phyloP scores from a whole-genome alignment of 306 rosid genomes.

The Prunus kanzakura region DNA sequence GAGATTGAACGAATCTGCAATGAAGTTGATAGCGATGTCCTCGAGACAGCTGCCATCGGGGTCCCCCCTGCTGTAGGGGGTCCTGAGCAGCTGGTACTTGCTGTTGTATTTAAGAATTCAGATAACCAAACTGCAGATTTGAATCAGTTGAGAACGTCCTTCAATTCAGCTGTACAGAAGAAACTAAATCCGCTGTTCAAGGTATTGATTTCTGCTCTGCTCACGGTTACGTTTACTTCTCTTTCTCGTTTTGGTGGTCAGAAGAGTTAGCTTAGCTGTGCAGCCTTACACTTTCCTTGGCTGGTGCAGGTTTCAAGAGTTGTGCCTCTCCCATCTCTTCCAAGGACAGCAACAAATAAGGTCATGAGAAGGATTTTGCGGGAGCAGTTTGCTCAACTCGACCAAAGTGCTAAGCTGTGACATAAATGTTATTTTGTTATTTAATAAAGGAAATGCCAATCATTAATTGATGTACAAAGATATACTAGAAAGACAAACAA shows the following conservation, averaged over 20 bases:
- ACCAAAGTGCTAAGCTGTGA: constrained; percentile 59
- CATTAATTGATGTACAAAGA: background rate
- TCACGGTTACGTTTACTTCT: background rate
- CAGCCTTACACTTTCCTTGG: constrained; percentile 6
- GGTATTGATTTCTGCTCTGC: constrained; percentile 44
- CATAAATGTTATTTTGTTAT: background rate
- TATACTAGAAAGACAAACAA: background rate
- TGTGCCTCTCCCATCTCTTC: constrained; percentile 59
- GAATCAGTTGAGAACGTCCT: constrained; percentile 46
- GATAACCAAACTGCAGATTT: constrained; percentile 31
- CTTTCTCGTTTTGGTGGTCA: too few species aligned
- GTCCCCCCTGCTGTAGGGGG: constrained; percentile 85
- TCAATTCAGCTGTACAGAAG: constrained; percentile 87
- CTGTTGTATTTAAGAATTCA: constrained; percentile 61
- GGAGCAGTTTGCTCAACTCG: constrained; percentile 46
- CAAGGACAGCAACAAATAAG: constrained; percentile 91
- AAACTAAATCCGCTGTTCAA: constrained; percentile 82
- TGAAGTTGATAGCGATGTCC: constrained; percentile 50
- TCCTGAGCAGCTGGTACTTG: constrained; percentile 78
- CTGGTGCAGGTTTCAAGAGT: constrained; percentile 65
- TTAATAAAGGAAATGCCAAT: background rate
- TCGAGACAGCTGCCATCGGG: constrained; percentile 96
- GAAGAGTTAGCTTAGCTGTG: background rate
- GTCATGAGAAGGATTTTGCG: constrained; percentile 92
- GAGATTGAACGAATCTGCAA: constrained; percentile 96